phyloP scores from a whole-genome alignment of 306 rosid genomes.

The Prunus mira region DNA sequence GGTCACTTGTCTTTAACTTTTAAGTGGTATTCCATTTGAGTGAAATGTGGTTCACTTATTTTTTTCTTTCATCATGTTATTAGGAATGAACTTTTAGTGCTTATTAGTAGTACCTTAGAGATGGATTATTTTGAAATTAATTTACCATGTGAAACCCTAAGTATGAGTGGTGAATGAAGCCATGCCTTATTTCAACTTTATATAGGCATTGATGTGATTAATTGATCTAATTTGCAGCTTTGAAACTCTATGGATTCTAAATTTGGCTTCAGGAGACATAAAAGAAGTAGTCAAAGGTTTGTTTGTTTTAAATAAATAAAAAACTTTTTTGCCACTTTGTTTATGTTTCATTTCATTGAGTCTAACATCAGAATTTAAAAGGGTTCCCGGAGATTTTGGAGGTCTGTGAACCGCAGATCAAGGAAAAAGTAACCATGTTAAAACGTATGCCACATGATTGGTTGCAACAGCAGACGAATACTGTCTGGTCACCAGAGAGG shows the following conservation, averaged over 20 bases:
- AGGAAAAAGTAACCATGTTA: constrained; percentile 50
- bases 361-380: constrained; percentile 30
- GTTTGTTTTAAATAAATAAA: neutral
- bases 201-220: neutral
- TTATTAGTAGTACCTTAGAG: neutral
- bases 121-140: neutral
- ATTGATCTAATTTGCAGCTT: constrained; percentile 50
- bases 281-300: constrained; percentile 61
- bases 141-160: neutral
- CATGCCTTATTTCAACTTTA: neutral
- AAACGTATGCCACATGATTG: constrained; percentile 48
- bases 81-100: neutral
- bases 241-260: constrained; percentile 66
- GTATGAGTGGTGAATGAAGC: neutral
- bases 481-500: constrained; percentile 34
- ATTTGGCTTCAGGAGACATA: constrained; percentile 55
- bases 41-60: neutral
- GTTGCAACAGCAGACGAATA: constrained; percentile 44
- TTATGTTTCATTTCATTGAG: constrained; percentile 13
- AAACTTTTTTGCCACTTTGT: constrained; percentile 8
- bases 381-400: constrained; percentile 60
- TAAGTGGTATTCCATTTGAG: neutral
- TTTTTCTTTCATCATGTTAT: neutral
- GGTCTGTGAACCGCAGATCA: constrained; percentile 49
- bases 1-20: neutral